Conservation (phyloP, 768 basidiomycete genomes). For the Amanita thiersii region DNA sequence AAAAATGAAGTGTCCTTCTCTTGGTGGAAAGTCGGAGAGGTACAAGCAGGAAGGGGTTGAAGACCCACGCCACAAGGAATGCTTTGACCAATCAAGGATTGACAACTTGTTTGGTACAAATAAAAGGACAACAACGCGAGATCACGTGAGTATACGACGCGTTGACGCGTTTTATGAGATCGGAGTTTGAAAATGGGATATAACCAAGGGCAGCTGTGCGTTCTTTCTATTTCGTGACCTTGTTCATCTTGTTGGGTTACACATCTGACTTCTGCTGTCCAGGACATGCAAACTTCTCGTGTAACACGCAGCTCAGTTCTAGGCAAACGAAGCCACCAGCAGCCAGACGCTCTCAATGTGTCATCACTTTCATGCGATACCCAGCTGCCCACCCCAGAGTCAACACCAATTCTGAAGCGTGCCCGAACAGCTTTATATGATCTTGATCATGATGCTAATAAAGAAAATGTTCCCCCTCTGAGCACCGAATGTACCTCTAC, state of each 20-base stretch:
- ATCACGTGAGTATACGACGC: conserved; percentile 30
- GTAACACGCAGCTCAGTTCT: conserved; percentile 40
- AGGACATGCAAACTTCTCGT: conserved; percentile 33
- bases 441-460: conserved; percentile 55
- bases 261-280: conserved; percentile 3
- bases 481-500: conserved; percentile 26
- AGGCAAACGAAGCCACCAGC: conserved; percentile 41
- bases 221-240: conserved; percentile 8
- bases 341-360: conserved; percentile 21
- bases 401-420: conserved; percentile 61
- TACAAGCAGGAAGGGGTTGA: no score
- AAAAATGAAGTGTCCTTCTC: no score
- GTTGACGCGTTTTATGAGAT: conserved; percentile 29
- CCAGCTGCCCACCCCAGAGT: conserved; percentile 50
- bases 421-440: conserved; percentile 35
- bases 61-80: no score
- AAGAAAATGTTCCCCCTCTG: conserved; percentile 74
- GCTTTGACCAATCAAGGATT: no score
- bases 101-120: neutral
- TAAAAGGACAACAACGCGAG: neutral
- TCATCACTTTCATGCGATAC: conserved; percentile 21
- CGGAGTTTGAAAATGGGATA: conserved; percentile 29
- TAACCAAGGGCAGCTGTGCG: conserved; percentile 10
- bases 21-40: no score
- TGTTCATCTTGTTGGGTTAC: conserved; percentile 7